Percentiles rank a stretch among this genome's conserved stretches.
Conservation (phyloP, 805 yeast genomes). For the Nakazawaea sp. region DNA sequence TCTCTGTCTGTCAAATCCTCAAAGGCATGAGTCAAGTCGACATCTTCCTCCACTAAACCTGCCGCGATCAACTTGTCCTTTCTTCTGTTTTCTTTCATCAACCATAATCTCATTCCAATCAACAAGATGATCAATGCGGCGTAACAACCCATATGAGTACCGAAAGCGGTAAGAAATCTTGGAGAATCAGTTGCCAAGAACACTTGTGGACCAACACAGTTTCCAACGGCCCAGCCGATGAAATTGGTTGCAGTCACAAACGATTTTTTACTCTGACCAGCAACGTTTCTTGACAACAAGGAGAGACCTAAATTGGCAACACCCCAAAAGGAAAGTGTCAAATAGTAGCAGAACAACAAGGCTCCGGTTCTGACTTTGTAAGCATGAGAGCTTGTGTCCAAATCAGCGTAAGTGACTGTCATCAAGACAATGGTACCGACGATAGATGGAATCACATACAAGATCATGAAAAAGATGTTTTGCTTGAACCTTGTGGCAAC, state of each 20-base stretch:
- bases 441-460: conserved; percentile 23
- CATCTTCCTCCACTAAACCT: conserved; percentile 12
- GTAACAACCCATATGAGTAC: conserved; percentile 22
- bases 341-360: conserved; percentile 22
- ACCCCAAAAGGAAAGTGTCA: conserved; percentile 21
- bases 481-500: conserved; percentile 16
- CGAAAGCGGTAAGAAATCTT: conserved; percentile 15
- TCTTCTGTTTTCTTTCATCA: conserved; percentile 19
- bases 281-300: conserved; percentile 20
- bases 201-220: conserved; percentile 17
- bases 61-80: conserved; percentile 15
- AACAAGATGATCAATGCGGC: conserved; percentile 17
- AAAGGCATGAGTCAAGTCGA: conserved; percentile 18
- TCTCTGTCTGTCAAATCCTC: conserved; percentile 21
- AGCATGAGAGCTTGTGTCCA: conserved; percentile 14
- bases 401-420: conserved; percentile 17
- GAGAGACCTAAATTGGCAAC: conserved; percentile 17
- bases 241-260: conserved; percentile 17
- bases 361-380: conserved; percentile 18
- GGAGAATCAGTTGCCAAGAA: conserved; percentile 12
- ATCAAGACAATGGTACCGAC: conserved; percentile 23
- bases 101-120: conserved; percentile 19
- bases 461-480: conserved; percentile 16
- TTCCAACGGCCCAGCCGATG: conserved; percentile 17
- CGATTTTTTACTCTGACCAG: conserved; percentile 22